Evolutionary conservation across 139 green algal genomes (phyloP).

Genomic region (Desmodesmus armatus): DNA sequence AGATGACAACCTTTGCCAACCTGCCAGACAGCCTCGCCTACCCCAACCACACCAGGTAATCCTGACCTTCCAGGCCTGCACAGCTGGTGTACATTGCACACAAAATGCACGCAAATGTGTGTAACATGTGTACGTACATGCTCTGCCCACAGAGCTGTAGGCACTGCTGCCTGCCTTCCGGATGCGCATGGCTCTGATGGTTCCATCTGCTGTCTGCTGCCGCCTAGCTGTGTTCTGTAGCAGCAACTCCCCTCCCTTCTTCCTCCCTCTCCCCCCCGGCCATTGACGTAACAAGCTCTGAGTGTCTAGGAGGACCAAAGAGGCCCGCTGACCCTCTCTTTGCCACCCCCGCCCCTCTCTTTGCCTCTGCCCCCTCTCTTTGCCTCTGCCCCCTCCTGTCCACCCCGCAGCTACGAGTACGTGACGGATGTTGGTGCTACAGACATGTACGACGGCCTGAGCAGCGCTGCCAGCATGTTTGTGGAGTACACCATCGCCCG

Average conservation of each 20-base stretch:
- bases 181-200: not conserved
- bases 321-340: not conserved
- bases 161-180: not conserved
- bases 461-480: not conserved
- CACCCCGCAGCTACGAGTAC: slow-evolving; percentile 16
- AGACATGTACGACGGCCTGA: slow-evolving; percentile 41
- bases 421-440: not conserved
- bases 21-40: not conserved
- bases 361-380: not conserved
- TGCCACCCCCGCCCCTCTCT: not conserved
- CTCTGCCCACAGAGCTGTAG: not conserved
- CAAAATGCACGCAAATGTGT: too few species aligned
- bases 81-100: not conserved
- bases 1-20: slow-evolving; percentile 17
- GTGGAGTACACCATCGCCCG: slow-evolving; percentile 26
- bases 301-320: too few species aligned
- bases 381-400: not conserved
- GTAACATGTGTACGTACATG: not conserved
- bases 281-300: not conserved
- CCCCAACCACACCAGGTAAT: slow-evolving; percentile 39
- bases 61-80: not conserved
- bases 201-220: not conserved
- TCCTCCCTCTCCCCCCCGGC: not conserved
- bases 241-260: slow-evolving; percentile 3
- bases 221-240: not conserved